phyloP scores from a whole-genome alignment of 2,329 filamentous ascomycete genomes.

The Parastagonospora avenae region DNA sequence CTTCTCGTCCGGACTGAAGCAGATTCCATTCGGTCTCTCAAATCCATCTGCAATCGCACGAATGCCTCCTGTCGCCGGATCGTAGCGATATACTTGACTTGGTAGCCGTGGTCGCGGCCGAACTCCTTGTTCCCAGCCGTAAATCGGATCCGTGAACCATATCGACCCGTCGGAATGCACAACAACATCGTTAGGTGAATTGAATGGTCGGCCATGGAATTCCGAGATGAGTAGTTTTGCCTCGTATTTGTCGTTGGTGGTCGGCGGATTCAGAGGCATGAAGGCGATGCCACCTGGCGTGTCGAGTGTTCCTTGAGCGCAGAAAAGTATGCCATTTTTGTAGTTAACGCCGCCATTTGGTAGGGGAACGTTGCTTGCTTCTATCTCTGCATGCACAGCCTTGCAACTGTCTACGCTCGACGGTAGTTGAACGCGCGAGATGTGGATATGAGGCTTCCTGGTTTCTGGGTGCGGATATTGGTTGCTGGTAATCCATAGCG shows the following conservation, averaged over 20 bases:
- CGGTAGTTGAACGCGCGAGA: slow-evolving; percentile 18
- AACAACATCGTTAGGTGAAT: no score
- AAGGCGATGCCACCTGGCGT: slow-evolving; percentile 36
- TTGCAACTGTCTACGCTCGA: slow-evolving; percentile 1
- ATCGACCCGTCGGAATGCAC: no score
- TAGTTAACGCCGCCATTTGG: slow-evolving; percentile 40
- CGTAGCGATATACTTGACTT: no score
- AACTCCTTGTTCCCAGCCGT: no score
- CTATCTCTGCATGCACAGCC: slow-evolving; percentile 7
- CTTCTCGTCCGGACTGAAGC: no score
- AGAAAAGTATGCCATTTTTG: slow-evolving; percentile 37
- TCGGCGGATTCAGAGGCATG: slow-evolving; percentile 27
- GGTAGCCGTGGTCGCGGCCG: no score
- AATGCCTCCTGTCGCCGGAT: no score
- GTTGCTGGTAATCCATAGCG: slow-evolving; percentile 49
- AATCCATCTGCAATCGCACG: no score
- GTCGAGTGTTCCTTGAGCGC: slow-evolving; percentile 38
- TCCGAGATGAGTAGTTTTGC: no score
- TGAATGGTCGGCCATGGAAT: no score
- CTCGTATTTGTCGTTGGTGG: slow-evolving; percentile 9
- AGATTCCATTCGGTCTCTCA: no score
- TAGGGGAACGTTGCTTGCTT: slow-evolving; percentile 13
- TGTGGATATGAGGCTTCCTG: slow-evolving; percentile 22
- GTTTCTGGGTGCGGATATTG: slow-evolving; percentile 20
- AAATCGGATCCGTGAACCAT: no score